A percentile compares a stretch with the other conserved stretches of the same genome.
Conservation (phyloP, 345 rosid species). For the Sisymbrium altissimum region DNA sequence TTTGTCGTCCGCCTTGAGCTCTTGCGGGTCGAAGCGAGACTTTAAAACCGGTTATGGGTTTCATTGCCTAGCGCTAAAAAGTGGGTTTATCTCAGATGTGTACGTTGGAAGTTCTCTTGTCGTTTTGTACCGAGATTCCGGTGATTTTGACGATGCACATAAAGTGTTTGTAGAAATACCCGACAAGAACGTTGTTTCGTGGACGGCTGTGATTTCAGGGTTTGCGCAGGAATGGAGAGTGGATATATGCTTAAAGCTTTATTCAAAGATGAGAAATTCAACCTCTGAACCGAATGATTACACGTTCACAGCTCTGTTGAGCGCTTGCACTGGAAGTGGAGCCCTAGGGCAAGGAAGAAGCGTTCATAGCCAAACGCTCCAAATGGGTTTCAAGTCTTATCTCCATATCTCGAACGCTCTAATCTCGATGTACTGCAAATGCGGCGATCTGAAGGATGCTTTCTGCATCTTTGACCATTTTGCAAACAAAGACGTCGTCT, state of each 20-base stretch:
- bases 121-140: conserved; percentile 47
- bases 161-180: conserved; percentile 82
- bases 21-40: conserved; percentile 48
- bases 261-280: conserved; percentile 58
- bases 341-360: conserved; percentile 80
- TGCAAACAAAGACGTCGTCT: conserved; percentile 53
- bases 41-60: conserved; percentile 51
- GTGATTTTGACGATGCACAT: conserved; percentile 40
- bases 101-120: conserved; percentile 76
- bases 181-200: conserved; percentile 67
- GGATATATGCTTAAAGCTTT: conserved; percentile 57
- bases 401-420: conserved; percentile 69
- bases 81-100: conserved; percentile 54
- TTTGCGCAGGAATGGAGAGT: conserved; percentile 71
- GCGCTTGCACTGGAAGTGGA: conserved; percentile 79
- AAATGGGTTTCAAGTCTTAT: conserved; percentile 57
- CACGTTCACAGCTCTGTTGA: conserved; percentile 70
- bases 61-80: conserved; percentile 54
- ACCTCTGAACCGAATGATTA: conserved; percentile 61
- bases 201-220: conserved; percentile 83
- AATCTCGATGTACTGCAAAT: conserved; percentile 80
- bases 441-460: conserved; percentile 63
- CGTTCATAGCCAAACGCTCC: conserved; percentile 65
- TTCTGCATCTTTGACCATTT: conserved; percentile 41
- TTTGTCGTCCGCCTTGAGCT: conserved; percentile 60